Conservation (phyloP, 2,329 filamentous ascomycete species). For the Microcyclosporella mali region DNA sequence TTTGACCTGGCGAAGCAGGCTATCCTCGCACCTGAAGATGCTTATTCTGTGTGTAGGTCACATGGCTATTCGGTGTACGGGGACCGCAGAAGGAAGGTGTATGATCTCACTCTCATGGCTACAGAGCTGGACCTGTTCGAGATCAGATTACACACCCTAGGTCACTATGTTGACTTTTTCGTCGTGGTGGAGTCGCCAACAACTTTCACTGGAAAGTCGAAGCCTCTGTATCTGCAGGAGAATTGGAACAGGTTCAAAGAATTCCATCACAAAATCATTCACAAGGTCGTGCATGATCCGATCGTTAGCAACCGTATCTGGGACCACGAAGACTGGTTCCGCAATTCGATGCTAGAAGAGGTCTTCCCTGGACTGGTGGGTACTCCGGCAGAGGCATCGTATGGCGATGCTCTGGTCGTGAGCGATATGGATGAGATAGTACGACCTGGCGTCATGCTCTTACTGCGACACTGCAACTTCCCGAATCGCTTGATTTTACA, state of each 20-base stretch:
- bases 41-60: too few species aligned
- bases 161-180: slow-evolving; percentile 58
- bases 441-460: slow-evolving; percentile 21
- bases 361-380: slow-evolving; percentile 47
- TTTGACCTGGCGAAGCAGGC: too few species aligned
- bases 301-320: slow-evolving; percentile 37
- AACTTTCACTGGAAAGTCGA: slow-evolving; percentile 54
- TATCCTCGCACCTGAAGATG: too few species aligned
- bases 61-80: too few species aligned
- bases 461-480: slow-evolving; percentile 23
- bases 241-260: slow-evolving; percentile 48
- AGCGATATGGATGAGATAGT: slow-evolving; percentile 59
- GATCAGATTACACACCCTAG: slow-evolving; percentile 55
- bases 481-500: slow-evolving; percentile 25
- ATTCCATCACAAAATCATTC: slow-evolving; percentile 57
- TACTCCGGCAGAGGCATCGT: slow-evolving; percentile 35
- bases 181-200: slow-evolving; percentile 54
- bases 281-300: slow-evolving; percentile 47
- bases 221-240: slow-evolving; percentile 49
- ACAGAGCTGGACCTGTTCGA: slow-evolving; percentile 61
- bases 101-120: slow-evolving; percentile 58
- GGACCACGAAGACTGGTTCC: slow-evolving; percentile 49
- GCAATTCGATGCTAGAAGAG: slow-evolving; percentile 54
- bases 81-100: too few species aligned
- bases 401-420: slow-evolving; percentile 53